A percentile compares a stretch with the other conserved stretches of the same genome.
Evolutionary conservation across 1,139 yeast genomes (phyloP).

Genomic region (Suhomyces kunorum): DNA sequence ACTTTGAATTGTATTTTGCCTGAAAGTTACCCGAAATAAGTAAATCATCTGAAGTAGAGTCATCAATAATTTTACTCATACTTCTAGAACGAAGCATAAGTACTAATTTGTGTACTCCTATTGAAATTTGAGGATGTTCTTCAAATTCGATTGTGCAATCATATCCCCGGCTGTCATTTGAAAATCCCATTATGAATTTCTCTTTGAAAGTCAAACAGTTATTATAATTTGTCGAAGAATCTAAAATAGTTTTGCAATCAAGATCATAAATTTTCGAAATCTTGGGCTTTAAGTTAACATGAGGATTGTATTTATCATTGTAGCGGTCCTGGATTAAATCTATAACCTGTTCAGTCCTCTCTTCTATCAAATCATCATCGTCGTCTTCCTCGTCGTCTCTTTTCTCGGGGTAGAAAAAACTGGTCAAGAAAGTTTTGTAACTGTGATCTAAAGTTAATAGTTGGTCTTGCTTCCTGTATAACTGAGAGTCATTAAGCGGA

Average conservation of each 20-base stretch:
- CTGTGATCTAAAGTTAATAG: constrained; percentile 26
- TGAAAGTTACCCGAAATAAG: constrained; percentile 23
- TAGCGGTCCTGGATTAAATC: constrained; percentile 23
- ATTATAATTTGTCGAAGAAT: not conserved
- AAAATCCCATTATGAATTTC: not conserved
- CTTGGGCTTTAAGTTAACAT: constrained; percentile 16
- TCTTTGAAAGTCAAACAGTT: not conserved
- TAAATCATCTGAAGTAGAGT: constrained; percentile 18
- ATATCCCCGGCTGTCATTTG: constrained; percentile 16
- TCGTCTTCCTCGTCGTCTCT: constrained; percentile 16
- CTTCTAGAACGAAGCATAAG: constrained; percentile 31
- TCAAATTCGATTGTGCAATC: constrained; percentile 29
- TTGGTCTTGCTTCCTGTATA: constrained; percentile 36
- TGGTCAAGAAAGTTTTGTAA: constrained; percentile 27
- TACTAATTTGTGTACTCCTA: constrained; percentile 36
- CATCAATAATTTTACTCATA: constrained; percentile 25
- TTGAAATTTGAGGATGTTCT: constrained; percentile 19
- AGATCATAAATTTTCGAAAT: constrained; percentile 4
- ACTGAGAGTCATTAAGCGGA: constrained; percentile 31
- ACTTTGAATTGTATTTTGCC: constrained; percentile 24
- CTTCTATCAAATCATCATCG: constrained; percentile 6
- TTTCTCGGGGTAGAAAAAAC: constrained; percentile 31
- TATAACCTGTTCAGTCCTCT: constrained; percentile 2
- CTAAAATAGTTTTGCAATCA: not conserved
- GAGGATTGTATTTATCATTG: constrained; percentile 20